Evolutionary conservation across 2,329 filamentous ascomycete genomes (phyloP), one percentile per base, ranked within the genome.

Genomic region (Penicillium glabrum): DNA sequence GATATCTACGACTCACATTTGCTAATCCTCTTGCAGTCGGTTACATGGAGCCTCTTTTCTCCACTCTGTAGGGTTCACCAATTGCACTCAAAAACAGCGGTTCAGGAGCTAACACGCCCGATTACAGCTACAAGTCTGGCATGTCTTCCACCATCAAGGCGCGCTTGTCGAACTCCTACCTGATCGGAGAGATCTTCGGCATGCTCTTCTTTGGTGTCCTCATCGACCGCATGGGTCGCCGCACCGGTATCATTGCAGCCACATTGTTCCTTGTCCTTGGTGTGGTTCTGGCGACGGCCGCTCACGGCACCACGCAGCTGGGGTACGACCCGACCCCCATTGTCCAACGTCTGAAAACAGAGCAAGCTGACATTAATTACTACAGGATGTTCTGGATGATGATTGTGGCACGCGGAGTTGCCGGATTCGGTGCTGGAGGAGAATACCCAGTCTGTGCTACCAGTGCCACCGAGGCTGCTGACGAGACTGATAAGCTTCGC

Each of bases 111-210:
- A 13, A 41, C 27, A 3, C 5, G 44, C 8, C 21, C 3, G 5
- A 41, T 33, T 31, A 13, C 35, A 67, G 65, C 13, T 75, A 75
- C 62, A 66, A 66, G 29, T 56, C 72, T 16, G 64, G 58, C 45
- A 67, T 73, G 62, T 71, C 69, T 1, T 56, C 60, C 9, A 66
- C 72, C 11, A 80, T 82, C 64, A 80, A 81, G 64, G 75, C 78
- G 3, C 75, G 82, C 6, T 77, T 86, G 3, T 81, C 80, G 41
- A 85, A 86, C 61, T 78, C 82, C 2, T 82, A 81, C 58, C 73
- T 84, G 5, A 78, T 85, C 50, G 83, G 83, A 46, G 79, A 82
- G 69, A 83, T 84, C 54, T 69, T 84, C 50, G 83, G 83, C 50
- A 85, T 84, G 77, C 68, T 85, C 8, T 71, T 78, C 60, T 83